phyloP scores from a whole-genome alignment of 257 asterid species.

The Nicotiana paniculata region DNA sequence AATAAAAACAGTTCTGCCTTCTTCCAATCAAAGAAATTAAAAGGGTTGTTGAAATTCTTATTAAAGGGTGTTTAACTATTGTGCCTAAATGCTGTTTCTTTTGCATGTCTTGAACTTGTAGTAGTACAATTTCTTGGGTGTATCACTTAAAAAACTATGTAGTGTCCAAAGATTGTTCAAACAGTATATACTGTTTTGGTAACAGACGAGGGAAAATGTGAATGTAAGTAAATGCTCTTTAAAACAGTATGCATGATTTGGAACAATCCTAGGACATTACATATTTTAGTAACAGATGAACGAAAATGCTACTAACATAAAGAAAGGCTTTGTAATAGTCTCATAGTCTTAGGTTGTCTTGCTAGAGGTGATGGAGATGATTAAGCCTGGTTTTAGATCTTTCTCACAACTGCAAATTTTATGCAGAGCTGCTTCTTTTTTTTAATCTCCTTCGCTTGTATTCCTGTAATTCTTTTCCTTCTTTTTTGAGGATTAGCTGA shows the following conservation, averaged over 20 bases:
- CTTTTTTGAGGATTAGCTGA: neutral
- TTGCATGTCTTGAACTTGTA: neutral
- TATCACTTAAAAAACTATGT: neutral
- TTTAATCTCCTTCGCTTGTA: neutral
- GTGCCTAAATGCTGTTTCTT: neutral
- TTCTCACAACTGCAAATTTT: neutral
- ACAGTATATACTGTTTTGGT: neutral
- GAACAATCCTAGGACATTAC: too few relatives aligned
- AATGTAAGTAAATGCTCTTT: neutral
- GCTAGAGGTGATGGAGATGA: neutral
- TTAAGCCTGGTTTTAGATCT: neutral
- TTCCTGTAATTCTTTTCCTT: neutral
- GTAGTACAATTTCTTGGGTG: neutral
- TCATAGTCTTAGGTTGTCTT: neutral
- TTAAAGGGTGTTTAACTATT: neutral
- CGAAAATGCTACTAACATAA: too few relatives aligned
- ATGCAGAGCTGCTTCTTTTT: neutral
- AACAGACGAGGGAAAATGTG: neutral
- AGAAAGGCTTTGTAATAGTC: too few relatives aligned
- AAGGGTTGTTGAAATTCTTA: neutral
- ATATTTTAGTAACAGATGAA: too few relatives aligned
- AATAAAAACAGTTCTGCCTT: neutral
- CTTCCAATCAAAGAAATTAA: neutral
- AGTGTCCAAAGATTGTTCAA: neutral
- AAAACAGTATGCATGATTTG: too few relatives aligned